Conservation (phyloP, 257 asterid genomes). For the Plectranthus barbatus region DNA sequence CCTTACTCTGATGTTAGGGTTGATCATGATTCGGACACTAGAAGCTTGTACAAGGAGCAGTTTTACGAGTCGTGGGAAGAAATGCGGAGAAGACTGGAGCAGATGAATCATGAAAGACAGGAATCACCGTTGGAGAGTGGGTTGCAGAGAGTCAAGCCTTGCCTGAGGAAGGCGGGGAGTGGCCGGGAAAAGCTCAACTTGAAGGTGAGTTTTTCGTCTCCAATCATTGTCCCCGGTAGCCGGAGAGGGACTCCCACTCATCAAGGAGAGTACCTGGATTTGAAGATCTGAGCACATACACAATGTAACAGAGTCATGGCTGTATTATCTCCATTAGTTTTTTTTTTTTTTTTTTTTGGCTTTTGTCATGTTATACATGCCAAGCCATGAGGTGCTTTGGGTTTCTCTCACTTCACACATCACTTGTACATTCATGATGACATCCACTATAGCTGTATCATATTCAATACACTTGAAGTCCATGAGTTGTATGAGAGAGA, state of each 20-base stretch:
- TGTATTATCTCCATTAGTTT: background rate
- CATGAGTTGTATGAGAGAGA: background rate
- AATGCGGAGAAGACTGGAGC: slow-evolving; percentile 15
- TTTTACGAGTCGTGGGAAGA: slow-evolving; percentile 32
- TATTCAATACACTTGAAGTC: too few species aligned
- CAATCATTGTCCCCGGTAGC: slow-evolving; percentile 9
- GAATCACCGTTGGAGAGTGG: background rate
- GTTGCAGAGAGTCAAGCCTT: slow-evolving; percentile 21
- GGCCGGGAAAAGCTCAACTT: slow-evolving; percentile 22
- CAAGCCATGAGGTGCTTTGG: background rate
- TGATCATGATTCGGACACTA: slow-evolving; percentile 2
- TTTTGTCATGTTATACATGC: background rate
- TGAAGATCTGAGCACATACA: slow-evolving; percentile 1
- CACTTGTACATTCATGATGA: background rate
- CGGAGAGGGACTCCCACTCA: slow-evolving; percentile 17
- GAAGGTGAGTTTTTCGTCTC: slow-evolving; percentile 27
- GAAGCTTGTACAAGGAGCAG: slow-evolving; percentile 2
- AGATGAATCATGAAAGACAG: background rate
- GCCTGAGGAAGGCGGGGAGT: slow-evolving; percentile 31
- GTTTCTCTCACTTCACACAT: background rate
- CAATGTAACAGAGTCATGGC: background rate
- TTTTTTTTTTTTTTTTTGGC: background rate
- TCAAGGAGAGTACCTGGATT: background rate
- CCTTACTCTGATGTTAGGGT: background rate
- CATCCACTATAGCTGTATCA: background rate